Conservation (phyloP, 2,329 filamentous ascomycete species). For the Tolypocladium guangdongense region DNA sequence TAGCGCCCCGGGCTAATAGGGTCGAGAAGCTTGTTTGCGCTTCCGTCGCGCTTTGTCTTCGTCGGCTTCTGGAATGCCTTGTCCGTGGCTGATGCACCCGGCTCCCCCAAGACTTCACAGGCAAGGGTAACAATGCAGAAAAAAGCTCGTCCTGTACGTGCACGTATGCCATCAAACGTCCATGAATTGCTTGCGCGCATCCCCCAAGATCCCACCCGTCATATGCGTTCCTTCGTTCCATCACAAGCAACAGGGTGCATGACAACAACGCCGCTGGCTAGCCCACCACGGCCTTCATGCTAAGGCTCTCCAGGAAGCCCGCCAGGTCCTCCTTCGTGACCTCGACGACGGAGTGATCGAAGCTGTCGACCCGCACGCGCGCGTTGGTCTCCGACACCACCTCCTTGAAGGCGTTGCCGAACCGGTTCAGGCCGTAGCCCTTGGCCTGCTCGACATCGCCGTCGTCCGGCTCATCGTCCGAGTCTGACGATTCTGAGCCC, state of each 20-base stretch:
- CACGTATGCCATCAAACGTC: too few species aligned
- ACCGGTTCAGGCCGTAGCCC: slow-evolving; percentile 73
- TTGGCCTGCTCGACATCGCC: slow-evolving; percentile 43
- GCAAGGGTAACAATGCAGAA: too few species aligned
- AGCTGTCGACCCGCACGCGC: slow-evolving; percentile 84
- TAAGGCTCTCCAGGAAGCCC: slow-evolving; percentile 83
- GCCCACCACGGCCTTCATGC: slow-evolving; percentile 76
- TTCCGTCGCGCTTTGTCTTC: too few species aligned
- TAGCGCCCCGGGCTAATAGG: too few species aligned
- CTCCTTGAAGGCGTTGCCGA: slow-evolving; percentile 91
- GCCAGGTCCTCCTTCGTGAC: slow-evolving; percentile 92
- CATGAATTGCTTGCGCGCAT: background rate
- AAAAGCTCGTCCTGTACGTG: too few species aligned
- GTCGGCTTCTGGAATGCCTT: too few species aligned
- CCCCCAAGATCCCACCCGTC: background rate
- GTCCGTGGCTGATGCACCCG: too few species aligned
- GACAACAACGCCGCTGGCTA: slow-evolving; percentile 18
- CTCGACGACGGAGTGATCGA: slow-evolving; percentile 94
- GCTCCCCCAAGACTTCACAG: too few species aligned
- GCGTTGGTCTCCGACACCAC: slow-evolving; percentile 87
- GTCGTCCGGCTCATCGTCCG: slow-evolving; percentile 39
- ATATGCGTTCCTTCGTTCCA: too few species aligned
- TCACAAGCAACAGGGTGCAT: background rate
- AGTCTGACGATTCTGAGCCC: slow-evolving; percentile 28
- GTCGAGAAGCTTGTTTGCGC: too few species aligned